Evolutionary conservation across 2,329 filamentous ascomycete genomes (phyloP).

Genomic region (Diaporthe sp.): DNA sequence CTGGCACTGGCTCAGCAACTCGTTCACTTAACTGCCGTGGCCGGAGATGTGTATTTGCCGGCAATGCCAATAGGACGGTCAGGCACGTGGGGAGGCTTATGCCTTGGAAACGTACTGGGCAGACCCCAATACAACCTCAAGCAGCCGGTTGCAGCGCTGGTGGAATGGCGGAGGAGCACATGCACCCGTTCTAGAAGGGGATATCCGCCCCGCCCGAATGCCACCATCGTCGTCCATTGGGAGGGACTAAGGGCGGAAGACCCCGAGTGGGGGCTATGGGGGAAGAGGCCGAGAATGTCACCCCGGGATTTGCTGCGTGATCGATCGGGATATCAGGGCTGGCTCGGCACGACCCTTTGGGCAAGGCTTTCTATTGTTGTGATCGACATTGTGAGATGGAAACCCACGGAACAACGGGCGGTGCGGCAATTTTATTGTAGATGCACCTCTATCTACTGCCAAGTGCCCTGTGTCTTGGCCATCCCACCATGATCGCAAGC

Average conservation of each 20-base stretch:
- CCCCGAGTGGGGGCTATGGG: neutral
- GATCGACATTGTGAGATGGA: neutral
- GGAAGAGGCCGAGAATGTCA: neutral
- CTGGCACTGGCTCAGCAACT: too few relatives aligned
- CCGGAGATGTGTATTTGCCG: neutral
- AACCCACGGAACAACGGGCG: too few relatives aligned
- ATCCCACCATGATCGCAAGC: too few relatives aligned
- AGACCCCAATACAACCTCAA: neutral
- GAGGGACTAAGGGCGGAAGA: neutral
- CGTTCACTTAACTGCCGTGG: neutral
- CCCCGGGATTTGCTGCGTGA: neutral
- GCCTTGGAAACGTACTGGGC: neutral
- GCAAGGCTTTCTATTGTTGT: neutral
- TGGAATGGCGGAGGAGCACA: neutral
- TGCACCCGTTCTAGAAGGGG: neutral
- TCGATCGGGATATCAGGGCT: neutral
- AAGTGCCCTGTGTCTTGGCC: too few relatives aligned
- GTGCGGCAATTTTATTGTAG: too few relatives aligned
- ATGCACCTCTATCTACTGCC: too few relatives aligned
- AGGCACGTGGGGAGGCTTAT: constrained; percentile 16
- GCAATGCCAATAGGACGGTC: neutral
- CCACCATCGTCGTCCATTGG: neutral
- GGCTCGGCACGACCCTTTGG: constrained; percentile 1
- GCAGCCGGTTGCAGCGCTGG: neutral
- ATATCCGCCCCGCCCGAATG: neutral